Base-by-base conservation (phyloP, 768 basidiomycete species). In the Phaeotremella skinneri region DNA sequence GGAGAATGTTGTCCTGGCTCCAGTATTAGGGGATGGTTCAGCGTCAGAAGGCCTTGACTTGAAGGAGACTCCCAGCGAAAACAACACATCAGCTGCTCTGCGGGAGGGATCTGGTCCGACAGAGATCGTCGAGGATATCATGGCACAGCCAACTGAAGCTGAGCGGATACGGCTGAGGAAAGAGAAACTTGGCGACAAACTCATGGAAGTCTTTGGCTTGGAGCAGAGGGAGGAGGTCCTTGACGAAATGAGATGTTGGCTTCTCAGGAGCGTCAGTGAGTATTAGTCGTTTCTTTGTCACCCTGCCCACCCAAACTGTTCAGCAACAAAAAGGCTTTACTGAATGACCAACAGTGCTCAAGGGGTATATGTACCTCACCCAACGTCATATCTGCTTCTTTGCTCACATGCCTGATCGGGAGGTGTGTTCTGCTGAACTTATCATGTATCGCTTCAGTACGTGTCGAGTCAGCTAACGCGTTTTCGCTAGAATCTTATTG, bases 321-420 rank as follows among this genome's bases (percentile, higher is more conserved):
- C n/a, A n/a, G n/a, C n/a, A n/a, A n/a, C n/a, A n/a, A 17, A 23
- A 20, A 16, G 48, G 21, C 41, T n/a, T 37, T 56, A 54, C 30
- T n/a, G 43, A 45, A 37, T 9, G 21, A 39, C 61, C 49, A 17
- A 31, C 75, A 89, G 91, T 98, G 62, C 81, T 99, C 30, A 94
- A 99, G 78, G 94, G 94, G 1, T 98, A 94, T 74, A 90, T 99
- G 84, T 99, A 94, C 76, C 81, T 98, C 49, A 98, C 94, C 1
- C 89, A 89, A 67, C 85, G 87, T 11, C 89, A 94, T 74, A 77
- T 98, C 20, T 97, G 94, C 79, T 99, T 99, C 81, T 99, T 93
- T 76, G 91, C 91, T 2, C 91, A 91, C 74, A 88, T 94, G 85
- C 91, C 91, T 17, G 82, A 85, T 29, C 82, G 86, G 79, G 91